Conservation (phyloP, 225 moss, liverwort and hornwort species). For the Pleurozium schreberi region DNA sequence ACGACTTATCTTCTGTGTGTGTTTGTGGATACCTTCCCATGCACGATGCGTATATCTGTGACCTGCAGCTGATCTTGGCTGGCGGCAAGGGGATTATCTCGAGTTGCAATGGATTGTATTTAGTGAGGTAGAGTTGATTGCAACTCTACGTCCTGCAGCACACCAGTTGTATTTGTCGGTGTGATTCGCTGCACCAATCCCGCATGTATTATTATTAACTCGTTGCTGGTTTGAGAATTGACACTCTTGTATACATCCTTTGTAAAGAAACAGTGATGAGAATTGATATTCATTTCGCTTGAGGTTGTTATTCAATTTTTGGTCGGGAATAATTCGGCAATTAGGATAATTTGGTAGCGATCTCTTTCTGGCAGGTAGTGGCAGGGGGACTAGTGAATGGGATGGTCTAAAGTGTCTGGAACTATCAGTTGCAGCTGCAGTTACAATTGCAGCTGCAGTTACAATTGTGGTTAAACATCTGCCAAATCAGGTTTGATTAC, state of each 20-base stretch:
- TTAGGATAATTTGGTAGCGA: background rate
- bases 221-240: background rate
- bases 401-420: background rate
- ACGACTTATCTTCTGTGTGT: conserved; percentile 3
- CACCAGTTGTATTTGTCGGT: background rate
- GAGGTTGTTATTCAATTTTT: background rate
- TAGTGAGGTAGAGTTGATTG: background rate
- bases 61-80: conserved; percentile 3
- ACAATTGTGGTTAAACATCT: background rate
- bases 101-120: conserved; percentile 4
- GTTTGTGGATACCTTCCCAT: background rate
- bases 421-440: background rate
- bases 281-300: background rate
- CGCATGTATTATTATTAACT: background rate
- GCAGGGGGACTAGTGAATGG: background rate
- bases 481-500: too few species aligned
- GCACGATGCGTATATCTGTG: background rate
- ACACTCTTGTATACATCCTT: background rate
- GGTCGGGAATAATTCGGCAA: background rate
- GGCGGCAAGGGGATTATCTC: conserved; percentile 1
- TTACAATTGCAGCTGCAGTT: background rate
- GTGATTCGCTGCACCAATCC: background rate
- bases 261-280: background rate
- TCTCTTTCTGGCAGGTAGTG: background rate
- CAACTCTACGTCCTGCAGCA: background rate